Base-by-base conservation (phyloP, 1,284 basidiomycete species). In the Cutaneotrichosporon cutaneum region DNA sequence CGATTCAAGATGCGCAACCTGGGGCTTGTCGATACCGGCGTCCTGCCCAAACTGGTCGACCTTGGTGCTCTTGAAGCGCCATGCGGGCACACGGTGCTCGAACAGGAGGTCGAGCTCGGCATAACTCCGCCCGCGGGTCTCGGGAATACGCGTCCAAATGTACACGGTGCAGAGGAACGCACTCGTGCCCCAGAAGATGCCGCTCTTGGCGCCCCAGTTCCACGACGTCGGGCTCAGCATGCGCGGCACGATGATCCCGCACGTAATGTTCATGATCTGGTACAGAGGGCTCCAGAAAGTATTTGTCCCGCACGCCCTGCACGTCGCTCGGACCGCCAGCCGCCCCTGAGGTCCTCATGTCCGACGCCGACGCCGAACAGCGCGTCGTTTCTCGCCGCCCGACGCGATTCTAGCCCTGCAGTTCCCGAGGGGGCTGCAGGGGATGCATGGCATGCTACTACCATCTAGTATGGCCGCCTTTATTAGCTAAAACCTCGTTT, bases 61-160 rank as follows among this genome's bases (percentile, higher is more conserved):
- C 63, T 72, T 68, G 47, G 70, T 73, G 51, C 47, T 59, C 51
- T 61, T 60, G 69, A 73, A 73, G 16, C 62, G 56, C 69, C 70
- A 71, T 3, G 72, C 70, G 16, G 72, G 70, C 13, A 72, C 62
- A 6, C 58, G 55, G 64, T 67, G 56, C 56, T 73, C 66, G 59
- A 72, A 73, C n/a, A 73, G 66, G 5, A 71, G 30, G 61, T 72
- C 72, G 24, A 74, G 61, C 60, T 74, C 71, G 32, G 68, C 67
- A 60, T 68, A 74, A 6, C 56, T 44, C 30, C 63, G 45, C 54
- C 52, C 50, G 21, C 59, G 47, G 9, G 62, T 66, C 51, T 58
- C 81, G 35, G 81, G 81, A 0, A 79, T 56, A 32, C 75, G 64
- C 67, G 74, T 70, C 57, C 47, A 73, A 48, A 63, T 64, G 67